Evolutionary conservation across 2,329 filamentous ascomycete genomes (phyloP).

Genomic region (Lecanicillium sp.): DNA sequence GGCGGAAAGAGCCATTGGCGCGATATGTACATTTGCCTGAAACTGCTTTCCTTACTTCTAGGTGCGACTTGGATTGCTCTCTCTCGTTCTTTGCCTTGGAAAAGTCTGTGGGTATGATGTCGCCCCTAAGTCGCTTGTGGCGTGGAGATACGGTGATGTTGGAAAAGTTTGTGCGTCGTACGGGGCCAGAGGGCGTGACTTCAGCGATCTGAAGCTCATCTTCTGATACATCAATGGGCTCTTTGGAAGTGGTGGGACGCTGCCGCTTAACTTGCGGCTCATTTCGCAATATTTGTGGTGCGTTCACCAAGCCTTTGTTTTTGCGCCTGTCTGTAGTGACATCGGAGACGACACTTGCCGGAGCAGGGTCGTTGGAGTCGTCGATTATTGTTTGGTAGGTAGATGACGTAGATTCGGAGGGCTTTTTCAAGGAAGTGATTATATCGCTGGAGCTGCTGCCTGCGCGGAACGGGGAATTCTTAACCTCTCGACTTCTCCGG

Average conservation of each 20-base stretch:
- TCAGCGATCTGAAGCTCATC: constrained; percentile 9
- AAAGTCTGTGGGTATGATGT: constrained; percentile 3
- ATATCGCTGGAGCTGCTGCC: too few relatives aligned
- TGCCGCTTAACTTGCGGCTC: neutral
- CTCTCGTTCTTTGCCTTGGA: neutral
- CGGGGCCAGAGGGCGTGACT: neutral
- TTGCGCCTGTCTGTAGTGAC: neutral
- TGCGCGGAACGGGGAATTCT: too few relatives aligned
- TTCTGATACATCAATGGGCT: constrained; percentile 6
- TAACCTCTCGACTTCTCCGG: too few relatives aligned
- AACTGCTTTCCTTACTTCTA: constrained; percentile 3
- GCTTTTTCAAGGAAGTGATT: constrained; percentile 8
- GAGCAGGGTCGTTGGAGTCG: neutral
- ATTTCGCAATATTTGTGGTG: neutral
- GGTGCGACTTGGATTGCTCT: neutral
- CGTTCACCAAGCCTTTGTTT: neutral
- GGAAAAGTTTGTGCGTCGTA: constrained; percentile 5
- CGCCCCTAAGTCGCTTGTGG: constrained; percentile 1
- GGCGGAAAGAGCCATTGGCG: neutral
- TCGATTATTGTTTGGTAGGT: too few relatives aligned
- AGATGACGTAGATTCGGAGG: too few relatives aligned
- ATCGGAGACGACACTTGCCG: constrained; percentile 2
- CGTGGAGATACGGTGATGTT: constrained; percentile 2
- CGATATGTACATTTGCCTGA: constrained; percentile 1
- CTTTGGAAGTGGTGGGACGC: neutral